These are phyloP conservation scores for Nowakowskiella sp. DNA, from an alignment of 192 early-diverging fungal species.

Conservation along the genomic window DNA sequence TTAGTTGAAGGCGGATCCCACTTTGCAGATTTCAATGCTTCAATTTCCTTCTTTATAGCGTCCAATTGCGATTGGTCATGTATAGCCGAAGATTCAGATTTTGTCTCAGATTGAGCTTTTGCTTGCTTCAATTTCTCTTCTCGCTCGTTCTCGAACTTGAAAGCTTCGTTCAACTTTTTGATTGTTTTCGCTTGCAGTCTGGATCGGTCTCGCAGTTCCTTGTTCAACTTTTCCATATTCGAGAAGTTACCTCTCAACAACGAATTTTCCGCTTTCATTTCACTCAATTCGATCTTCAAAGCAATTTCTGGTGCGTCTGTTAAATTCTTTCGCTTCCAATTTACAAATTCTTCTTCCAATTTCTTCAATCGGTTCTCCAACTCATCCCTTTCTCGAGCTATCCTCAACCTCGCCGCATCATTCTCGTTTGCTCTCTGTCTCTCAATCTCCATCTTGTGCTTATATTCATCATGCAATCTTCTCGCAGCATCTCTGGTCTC, in stretches of 20 bases:
- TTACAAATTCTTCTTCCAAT: conserved; percentile 19
- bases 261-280: conserved; percentile 6
- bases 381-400: conserved; percentile 15
- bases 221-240: background rate
- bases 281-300: background rate
- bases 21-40: background rate
- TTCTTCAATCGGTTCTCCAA: conserved; percentile 13
- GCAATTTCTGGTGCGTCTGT: background rate
- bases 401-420: conserved; percentile 15
- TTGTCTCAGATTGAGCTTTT: too few relatives aligned
- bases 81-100: too few relatives aligned
- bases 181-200: background rate
- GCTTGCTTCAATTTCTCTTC: background rate
- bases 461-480: conserved; percentile 30
- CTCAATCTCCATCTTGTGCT: conserved; percentile 24
- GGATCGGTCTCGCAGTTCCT: background rate
- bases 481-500: conserved; percentile 20
- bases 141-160: background rate
- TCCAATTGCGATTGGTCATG: background rate
- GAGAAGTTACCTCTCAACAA: conserved; percentile 10
- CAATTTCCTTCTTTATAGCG: background rate
- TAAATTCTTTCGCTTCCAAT: conserved; percentile 11
- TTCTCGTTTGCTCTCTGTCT: conserved; percentile 16
- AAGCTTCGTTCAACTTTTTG: background rate
- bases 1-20: too few relatives aligned